Evolutionary conservation across 1,284 basidiomycete species (phyloP).

Genomic region (Cerioporus squamosus): DNA sequence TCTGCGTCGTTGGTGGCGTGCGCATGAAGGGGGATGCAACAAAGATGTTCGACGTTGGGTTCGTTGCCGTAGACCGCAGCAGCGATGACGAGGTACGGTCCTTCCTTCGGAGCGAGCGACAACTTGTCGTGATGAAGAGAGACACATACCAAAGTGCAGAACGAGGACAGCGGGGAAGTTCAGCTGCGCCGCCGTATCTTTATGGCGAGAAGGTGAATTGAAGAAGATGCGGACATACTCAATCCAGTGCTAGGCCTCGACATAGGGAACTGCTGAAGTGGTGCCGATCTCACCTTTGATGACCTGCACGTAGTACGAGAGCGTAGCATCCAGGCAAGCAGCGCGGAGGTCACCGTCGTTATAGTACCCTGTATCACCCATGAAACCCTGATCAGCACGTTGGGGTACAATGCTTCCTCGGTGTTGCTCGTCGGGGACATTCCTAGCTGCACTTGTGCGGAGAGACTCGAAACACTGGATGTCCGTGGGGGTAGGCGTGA

Average conservation of each 20-base stretch:
- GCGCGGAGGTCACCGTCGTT: neutral
- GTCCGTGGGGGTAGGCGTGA: slow-evolving; percentile 1
- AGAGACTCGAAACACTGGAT: slow-evolving; percentile 7
- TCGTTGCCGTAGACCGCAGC: neutral
- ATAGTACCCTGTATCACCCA: neutral
- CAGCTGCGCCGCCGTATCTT: neutral
- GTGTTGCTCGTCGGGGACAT: neutral
- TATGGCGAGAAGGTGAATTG: neutral
- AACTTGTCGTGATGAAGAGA: neutral
- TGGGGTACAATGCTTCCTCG: neutral
- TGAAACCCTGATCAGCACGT: neutral
- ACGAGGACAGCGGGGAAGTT: slow-evolving; percentile 7
- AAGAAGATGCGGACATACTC: neutral
- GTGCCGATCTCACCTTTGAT: neutral
- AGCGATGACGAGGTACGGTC: neutral
- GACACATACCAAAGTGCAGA: slow-evolving; percentile 8
- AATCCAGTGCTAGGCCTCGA: slow-evolving; percentile 3
- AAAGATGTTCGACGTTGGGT: slow-evolving; percentile 8
- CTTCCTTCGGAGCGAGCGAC: neutral
- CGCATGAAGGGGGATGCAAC: slow-evolving; percentile 7
- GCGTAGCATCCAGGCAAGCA: neutral
- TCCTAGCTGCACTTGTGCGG: neutral
- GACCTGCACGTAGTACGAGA: neutral
- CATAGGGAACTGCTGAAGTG: neutral
- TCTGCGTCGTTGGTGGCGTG: slow-evolving; percentile 3